These are phyloP conservation scores for Meyerozyma athensensis DNA, from an alignment of 1,139 yeast genomes.

Conservation along the genomic window DNA sequence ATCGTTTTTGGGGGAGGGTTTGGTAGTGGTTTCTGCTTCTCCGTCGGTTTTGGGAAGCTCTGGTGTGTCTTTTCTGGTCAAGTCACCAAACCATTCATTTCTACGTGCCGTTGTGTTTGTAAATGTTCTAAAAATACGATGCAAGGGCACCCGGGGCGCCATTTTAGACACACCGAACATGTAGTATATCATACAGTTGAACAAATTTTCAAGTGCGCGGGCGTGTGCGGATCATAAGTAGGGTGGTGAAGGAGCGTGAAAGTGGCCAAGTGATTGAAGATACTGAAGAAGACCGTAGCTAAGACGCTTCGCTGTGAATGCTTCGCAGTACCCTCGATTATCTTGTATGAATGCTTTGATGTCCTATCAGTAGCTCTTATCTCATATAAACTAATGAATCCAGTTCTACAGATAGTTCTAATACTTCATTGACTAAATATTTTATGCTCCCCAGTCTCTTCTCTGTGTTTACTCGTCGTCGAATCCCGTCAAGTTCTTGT, in stretches of 20 bases:
- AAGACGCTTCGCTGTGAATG: background rate
- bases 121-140: background rate
- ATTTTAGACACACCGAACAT: background rate
- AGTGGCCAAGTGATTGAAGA: too few species aligned
- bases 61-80: conserved; percentile 18
- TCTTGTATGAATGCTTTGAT: too few species aligned
- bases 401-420: too few species aligned
- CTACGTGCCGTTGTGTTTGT: background rate
- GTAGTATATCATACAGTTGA: background rate
- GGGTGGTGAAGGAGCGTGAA: too few species aligned
- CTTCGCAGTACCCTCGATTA: too few species aligned
- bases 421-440: too few species aligned
- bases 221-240: background rate
- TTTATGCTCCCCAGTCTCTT: too few species aligned
- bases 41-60: conserved; percentile 9
- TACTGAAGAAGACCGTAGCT: background rate
- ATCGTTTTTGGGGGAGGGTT: conserved; percentile 23
- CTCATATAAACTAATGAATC: too few species aligned
- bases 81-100: conserved; percentile 21
- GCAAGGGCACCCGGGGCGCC: background rate
- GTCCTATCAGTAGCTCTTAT: too few species aligned
- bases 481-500: conserved; percentile 45
- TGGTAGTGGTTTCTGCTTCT: conserved; percentile 4
- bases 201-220: background rate
- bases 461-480: conserved; percentile 39